Evolutionary conservation across 768 basidiomycete species (phyloP), one percentile per base, ranked within the genome.

Genomic region (Pleurotus eryngii): DNA sequence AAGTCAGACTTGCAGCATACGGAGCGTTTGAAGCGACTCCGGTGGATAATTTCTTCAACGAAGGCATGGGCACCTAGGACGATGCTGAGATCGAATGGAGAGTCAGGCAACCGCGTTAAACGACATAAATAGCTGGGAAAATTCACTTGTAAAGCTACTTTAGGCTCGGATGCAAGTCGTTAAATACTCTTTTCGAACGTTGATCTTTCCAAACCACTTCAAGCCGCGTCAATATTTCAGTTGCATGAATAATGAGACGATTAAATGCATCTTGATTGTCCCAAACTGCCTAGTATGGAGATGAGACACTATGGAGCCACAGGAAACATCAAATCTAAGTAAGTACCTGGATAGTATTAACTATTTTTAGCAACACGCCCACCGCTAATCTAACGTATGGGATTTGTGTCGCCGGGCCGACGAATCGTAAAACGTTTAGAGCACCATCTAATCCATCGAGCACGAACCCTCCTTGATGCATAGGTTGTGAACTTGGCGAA

Each of bases 221-320:
- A 22, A 54, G 15, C 18, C 51, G 51, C 15, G 18, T 35, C 30
- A 35, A 35, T 35, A 35, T 35, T 35, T 35, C 30, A 35, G 30
- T 1, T 22, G 51, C 51, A 11, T 54, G 51, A 4, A 22, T 9
- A 3, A 26, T 40, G 18, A 54, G 51, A 6, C 51, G 37, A 24
- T 18, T 43, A 39, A 54, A 54, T n/a, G 2, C 39, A 42, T 54
- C 51, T 54, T 54, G 51, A 42, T 54, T 54, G 22, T 54, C 51
- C 15, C 51, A 17, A 22, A 54, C 51, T 8, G 51, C 51, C 51
- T 54, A 24, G 8, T 18, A 11, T 20, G 8, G 4, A 15, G 7
- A 39, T 15, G 39, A 11, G n/a, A 51, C 30, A n/a, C 1, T 35
- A 35, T 51, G 17, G 11, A 35, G 30, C 30, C 30, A 35, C 14